Evolutionary conservation across 805 yeast species (phyloP), one percentile per base, ranked within the genome.

Genomic region (Metschnikowia similis): DNA sequence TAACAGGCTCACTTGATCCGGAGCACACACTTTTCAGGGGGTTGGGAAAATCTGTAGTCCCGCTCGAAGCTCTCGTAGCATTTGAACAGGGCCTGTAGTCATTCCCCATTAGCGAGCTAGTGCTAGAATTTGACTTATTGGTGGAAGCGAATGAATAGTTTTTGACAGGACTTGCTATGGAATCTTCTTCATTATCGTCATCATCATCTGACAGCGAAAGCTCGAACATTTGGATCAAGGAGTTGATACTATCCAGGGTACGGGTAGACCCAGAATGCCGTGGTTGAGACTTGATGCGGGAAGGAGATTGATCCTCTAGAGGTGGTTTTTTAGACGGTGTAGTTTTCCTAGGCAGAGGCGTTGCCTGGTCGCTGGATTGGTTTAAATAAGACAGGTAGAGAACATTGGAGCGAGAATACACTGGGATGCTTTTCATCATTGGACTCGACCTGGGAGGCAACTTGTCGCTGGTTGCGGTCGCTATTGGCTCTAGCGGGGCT

Each of bases 341-440:
- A 6, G 13, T 27, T 8, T 35, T 13, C 16, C 21, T 35, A 10
- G 46, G 27, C 16, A 10, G 31, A 9, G 28, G 28, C 3, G 35
- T 13, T n/a, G 27, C 7, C 11, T 14, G 28, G 11, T 43, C 40
- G 14, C 38, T 16, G 31, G 48, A 21, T 44, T 40, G 55, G 42
- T 44, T 50, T 27, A 52, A 48, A 37, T 56, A 52, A 16, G 56
- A 48, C 59, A 51, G 53, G 41, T 56, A 54, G 48, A 54, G 51
- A 28, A 42, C 21, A 37, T 54, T 56, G 30, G 56, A 38, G 21
- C 31, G 49, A 31, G 14, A 10, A 43, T 48, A 55, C 3, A 10
- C 29, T 8, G 47, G 35, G 34, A 27, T 21, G n/a, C 29, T 36
- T 13, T 9, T 29, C 35, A 44, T 11, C 29, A 36, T 17, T 11